phyloP scores from a whole-genome alignment of 352 stramenopile genomes.

The Chrysophaeum taylorii region DNA sequence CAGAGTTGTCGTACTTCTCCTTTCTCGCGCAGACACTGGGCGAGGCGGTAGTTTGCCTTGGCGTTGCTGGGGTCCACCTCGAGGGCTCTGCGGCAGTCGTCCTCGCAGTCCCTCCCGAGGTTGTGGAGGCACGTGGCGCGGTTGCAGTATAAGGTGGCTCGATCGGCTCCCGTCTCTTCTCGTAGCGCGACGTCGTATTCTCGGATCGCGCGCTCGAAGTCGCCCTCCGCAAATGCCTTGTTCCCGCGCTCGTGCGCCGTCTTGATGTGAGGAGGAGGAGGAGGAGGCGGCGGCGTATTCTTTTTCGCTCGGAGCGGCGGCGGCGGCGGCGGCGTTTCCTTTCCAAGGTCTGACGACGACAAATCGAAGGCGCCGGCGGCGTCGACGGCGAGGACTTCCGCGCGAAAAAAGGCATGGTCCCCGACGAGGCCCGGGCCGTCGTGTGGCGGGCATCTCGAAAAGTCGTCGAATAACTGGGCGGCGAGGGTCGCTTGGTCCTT shows the following conservation, averaged over 20 bases:
- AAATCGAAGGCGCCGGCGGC: slow-evolving; percentile 10
- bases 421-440: background rate
- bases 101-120: background rate
- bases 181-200: background rate
- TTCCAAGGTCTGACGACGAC: background rate
- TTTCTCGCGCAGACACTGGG: background rate
- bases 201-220: background rate
- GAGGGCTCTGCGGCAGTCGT: background rate
- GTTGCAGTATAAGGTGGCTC: background rate
- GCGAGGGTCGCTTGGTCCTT: background rate
- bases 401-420: background rate
- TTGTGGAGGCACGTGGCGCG: background rate
- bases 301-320: background rate
- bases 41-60: background rate
- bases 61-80: background rate
- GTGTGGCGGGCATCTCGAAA: background rate
- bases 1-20: background rate
- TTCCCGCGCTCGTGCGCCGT: background rate
- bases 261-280: background rate
- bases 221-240: background rate
- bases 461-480: slow-evolving; percentile 6
- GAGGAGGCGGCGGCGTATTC: background rate
- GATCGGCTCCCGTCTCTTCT: background rate
- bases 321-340: no score
- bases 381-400: background rate